Evolutionary conservation across 2,329 filamentous ascomycete species (phyloP), one percentile per base, ranked within the genome.

Genomic region (Corniculantispora saksenae): DNA sequence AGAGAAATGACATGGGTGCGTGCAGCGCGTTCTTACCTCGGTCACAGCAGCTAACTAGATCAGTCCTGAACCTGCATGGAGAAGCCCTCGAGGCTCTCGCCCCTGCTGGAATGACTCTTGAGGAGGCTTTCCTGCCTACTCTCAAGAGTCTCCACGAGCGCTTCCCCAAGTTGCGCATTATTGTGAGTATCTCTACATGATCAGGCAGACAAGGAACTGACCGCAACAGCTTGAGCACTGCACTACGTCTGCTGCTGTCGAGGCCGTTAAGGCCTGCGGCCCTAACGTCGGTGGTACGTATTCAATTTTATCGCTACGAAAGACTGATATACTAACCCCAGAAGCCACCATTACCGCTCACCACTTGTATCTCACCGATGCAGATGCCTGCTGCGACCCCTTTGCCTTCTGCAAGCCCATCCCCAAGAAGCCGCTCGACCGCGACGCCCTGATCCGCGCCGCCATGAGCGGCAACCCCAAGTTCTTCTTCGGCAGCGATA

Each of bases 51-150:
- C 32, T 32, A 32, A 32, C 32, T 10, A 32, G 32, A 32, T 32
- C 32, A 32, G 85, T 96, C n/a, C 84, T 96, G 50, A 97, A 97
- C 79, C 82, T 98, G n/a, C 94, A 98, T 76, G 94, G 94, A 69
- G 94, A 97, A 79, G 87, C 90, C n/a, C 89, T 78, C 3, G 77
- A 77, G 64, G 74, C 76, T 4, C 73, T 78, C 55, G 76, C 88
- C 0, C 83, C 83, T 1, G 81, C 81, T n/a, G 76, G 74, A 27
- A 68, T 76, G 38, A 81, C 81, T 1, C 72, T 82, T 3, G 81
- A 83, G 69, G 80, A 82, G 68, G 78, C 79, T 10, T 98, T 98
- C 79, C 82, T 98, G 10, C 94, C 94, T 0, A 94, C 90, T 0
- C 82, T 97, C 40, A 82, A 86, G 68, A 84, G 85, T 21, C 84